Conservation (phyloP, 345 rosid genomes). For the Raphanus raphanistrum region DNA sequence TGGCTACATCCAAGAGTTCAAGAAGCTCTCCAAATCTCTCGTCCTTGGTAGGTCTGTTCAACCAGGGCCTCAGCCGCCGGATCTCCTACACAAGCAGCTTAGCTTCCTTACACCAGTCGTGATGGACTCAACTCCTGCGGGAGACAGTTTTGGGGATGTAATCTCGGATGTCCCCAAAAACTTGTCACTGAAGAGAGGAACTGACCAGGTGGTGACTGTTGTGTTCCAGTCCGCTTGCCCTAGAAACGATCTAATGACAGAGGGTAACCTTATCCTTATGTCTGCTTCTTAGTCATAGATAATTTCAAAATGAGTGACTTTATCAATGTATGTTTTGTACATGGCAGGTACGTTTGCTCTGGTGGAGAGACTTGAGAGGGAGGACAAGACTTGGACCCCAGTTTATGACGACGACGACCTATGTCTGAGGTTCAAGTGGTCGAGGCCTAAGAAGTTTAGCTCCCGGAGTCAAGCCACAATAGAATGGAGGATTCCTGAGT, state of each 20-base stretch:
- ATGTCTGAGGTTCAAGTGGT: slow-evolving; percentile 89
- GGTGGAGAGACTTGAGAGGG: slow-evolving; percentile 71
- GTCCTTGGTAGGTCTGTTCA: slow-evolving; percentile 50
- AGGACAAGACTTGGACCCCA: slow-evolving; percentile 71
- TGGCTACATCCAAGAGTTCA: slow-evolving; percentile 92
- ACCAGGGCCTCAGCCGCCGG: slow-evolving; percentile 77
- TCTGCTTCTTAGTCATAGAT: slow-evolving; percentile 13
- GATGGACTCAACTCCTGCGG: slow-evolving; percentile 73
- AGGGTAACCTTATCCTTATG: slow-evolving; percentile 46
- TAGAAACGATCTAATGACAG: slow-evolving; percentile 87
- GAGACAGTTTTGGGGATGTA: slow-evolving; percentile 74
- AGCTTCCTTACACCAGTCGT: slow-evolving; percentile 86
- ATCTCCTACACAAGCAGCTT: slow-evolving; percentile 73
- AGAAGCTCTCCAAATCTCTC: slow-evolving; percentile 72
- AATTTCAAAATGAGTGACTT: neutral
- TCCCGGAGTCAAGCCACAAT: slow-evolving; percentile 68
- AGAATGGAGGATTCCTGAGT: slow-evolving; percentile 83
- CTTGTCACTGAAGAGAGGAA: slow-evolving; percentile 69
- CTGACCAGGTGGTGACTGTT: slow-evolving; percentile 54
- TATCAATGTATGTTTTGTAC: neutral
- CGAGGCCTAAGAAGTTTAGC: slow-evolving; percentile 72
- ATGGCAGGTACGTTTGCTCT: slow-evolving; percentile 66
- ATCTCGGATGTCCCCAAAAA: slow-evolving; percentile 71
- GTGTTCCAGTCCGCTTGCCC: slow-evolving; percentile 95
- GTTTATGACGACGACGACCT: slow-evolving; percentile 90